Evolutionary conservation across 1,284 basidiomycete species (phyloP).

Genomic region (Mycena sp.): DNA sequence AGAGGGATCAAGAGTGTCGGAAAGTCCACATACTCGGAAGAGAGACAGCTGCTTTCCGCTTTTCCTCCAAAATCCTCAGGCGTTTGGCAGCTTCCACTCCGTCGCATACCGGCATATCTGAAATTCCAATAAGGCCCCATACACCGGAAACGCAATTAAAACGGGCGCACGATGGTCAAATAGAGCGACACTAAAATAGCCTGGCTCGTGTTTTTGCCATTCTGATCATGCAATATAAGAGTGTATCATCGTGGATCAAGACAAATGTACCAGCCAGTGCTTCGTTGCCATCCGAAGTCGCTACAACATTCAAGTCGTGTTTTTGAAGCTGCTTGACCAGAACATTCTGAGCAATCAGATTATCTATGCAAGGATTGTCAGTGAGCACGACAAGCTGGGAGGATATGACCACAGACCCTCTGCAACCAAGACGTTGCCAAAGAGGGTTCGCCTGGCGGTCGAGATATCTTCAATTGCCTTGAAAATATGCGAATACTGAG

Average conservation of each 20-base stretch:
- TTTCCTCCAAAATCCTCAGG: conserved; percentile 67
- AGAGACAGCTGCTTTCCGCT: conserved; percentile 57
- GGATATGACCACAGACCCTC: conserved; percentile 58
- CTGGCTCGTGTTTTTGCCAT: conserved; percentile 75
- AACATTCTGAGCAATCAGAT: conserved; percentile 73
- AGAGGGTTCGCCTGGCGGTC: conserved; percentile 62
- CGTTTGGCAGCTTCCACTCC: conserved; percentile 79
- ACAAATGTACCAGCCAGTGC: conserved; percentile 61
- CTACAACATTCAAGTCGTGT: conserved; percentile 65
- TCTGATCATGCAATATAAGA: conserved; percentile 48
- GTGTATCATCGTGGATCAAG: background rate
- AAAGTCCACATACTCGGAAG: conserved; percentile 63
- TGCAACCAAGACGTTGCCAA: conserved; percentile 74
- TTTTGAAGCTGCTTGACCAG: conserved; percentile 74
- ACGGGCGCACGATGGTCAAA: conserved; percentile 75
- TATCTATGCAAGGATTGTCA: conserved; percentile 55
- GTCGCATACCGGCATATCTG: conserved; percentile 82
- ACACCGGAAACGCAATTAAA: conserved; percentile 1
- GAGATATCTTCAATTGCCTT: conserved; percentile 59
- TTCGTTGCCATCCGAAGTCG: conserved; percentile 75
- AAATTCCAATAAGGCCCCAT: background rate
- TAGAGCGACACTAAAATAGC: conserved; percentile 73
- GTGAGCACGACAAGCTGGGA: background rate
- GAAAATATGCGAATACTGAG: conserved; percentile 49
- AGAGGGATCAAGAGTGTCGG: background rate